Percentiles rank a stretch among this genome's conserved stretches.
phyloP scores from a whole-genome alignment of 768 basidiomycete species.

The Termitomyces sp. region DNA sequence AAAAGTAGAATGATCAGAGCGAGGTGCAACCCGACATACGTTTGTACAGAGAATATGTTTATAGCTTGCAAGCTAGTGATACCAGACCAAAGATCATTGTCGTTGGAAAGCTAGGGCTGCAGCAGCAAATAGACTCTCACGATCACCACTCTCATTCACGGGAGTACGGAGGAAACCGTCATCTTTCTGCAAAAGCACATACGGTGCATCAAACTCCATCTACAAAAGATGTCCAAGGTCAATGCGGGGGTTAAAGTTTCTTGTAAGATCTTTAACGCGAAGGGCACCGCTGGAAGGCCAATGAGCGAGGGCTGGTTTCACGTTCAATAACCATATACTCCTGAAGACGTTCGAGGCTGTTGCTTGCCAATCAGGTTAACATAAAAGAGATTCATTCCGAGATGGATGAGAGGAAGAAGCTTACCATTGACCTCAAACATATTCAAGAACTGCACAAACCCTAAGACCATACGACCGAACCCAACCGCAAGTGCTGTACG shows the following conservation, averaged over 20 bases:
- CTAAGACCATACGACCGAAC: conserved; percentile 51
- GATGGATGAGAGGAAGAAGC: conserved; percentile 17
- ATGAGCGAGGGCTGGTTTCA: conserved; percentile 44
- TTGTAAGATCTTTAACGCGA: conserved; percentile 20
- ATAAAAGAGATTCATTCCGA: too few species aligned
- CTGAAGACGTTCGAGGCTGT: conserved; percentile 61
- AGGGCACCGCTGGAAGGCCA: conserved; percentile 42
- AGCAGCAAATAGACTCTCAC: conserved; percentile 41
- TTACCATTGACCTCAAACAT: conserved; percentile 36
- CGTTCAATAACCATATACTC: conserved; percentile 55
- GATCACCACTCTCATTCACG: conserved; percentile 56
- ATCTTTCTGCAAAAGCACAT: conserved; percentile 43
- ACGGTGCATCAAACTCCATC: conserved; percentile 54
- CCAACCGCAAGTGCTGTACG: conserved; percentile 24
- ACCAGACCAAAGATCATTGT: not conserved
- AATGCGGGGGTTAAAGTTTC: too few species aligned
- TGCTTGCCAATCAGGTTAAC: conserved; percentile 3
- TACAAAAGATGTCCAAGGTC: too few species aligned
- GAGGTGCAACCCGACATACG: too few species aligned
- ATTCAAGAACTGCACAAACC: conserved; percentile 35
- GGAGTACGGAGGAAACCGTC: conserved; percentile 46
- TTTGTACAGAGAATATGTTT: too few species aligned
- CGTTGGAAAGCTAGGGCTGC: conserved; percentile 12
- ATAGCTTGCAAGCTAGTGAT: too few species aligned
- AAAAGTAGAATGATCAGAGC: too few species aligned